phyloP scores from a whole-genome alignment of 2,329 filamentous ascomycete species.

The Fusarium sp. region DNA sequence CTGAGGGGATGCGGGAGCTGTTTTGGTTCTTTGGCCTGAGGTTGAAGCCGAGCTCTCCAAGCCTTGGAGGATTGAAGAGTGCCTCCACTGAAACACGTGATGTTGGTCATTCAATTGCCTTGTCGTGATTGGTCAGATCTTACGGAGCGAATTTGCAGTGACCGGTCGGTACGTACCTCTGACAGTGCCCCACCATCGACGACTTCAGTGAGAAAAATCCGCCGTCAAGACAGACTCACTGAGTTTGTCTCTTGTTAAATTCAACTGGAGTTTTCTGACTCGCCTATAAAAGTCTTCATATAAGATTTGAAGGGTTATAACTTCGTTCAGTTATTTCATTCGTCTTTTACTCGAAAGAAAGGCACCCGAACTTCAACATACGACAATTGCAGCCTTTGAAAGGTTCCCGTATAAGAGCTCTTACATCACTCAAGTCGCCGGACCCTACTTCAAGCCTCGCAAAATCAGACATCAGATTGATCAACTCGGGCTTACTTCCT shows the following conservation, averaged over 20 bases:
- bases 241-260: neutral
- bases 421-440: neutral
- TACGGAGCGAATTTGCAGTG: conserved; percentile 20
- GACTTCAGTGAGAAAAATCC: conserved; percentile 40
- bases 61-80: conserved; percentile 40
- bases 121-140: conserved; percentile 46
- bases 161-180: conserved; percentile 35
- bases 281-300: neutral
- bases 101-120: conserved; percentile 51
- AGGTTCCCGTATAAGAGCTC: conserved; percentile 8
- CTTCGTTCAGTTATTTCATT: no score
- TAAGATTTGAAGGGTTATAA: neutral
- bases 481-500: no score
- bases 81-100: conserved; percentile 51
- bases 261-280: neutral
- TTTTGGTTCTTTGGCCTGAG: conserved; percentile 44
- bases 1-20: conserved; percentile 40
- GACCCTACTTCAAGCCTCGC: neutral
- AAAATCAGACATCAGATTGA: neutral
- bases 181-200: conserved; percentile 24
- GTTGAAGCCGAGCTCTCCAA: conserved; percentile 44
- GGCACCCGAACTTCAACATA: neutral
- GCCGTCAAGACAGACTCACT: neutral
- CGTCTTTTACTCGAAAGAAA: neutral
- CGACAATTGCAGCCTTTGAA: conserved; percentile 1